Evolutionary conservation across 2,329 filamentous ascomycete genomes (phyloP).

Genomic region (Incumbomyces delicatus): DNA sequence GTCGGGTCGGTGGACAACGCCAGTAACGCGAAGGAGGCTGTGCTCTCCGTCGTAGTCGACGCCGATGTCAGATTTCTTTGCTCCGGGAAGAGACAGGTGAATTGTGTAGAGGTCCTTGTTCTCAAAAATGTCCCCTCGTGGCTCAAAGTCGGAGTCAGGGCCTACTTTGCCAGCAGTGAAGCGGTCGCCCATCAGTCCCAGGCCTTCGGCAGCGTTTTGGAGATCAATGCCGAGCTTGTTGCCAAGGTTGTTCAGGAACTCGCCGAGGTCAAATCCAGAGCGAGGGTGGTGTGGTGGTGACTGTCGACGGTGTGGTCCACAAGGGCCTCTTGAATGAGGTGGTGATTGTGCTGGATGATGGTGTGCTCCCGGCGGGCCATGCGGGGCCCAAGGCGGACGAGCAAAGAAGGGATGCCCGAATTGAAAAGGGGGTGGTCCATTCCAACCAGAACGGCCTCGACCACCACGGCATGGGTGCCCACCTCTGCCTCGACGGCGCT

Average conservation of each 20-base stretch:
- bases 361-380: conserved; percentile 6
- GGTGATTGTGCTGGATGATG: conserved; percentile 4
- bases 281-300: conserved; percentile 14
- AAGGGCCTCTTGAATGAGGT: conserved; percentile 8
- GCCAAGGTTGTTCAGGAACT: conserved; percentile 24
- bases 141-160: conserved; percentile 29
- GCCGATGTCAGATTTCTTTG: conserved; percentile 66
- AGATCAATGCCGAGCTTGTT: conserved; percentile 25
- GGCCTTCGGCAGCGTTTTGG: conserved; percentile 17
- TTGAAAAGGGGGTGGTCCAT: conserved; percentile 12
- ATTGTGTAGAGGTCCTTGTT: conserved; percentile 56
- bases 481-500: conserved; percentile 8
- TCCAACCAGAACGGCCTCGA: conserved; percentile 8
- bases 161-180: conserved; percentile 9
- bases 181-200: conserved; percentile 16
- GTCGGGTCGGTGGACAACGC: conserved; percentile 62
- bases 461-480: conserved; percentile 3
- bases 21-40: conserved; percentile 55
- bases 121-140: conserved; percentile 57
- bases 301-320: conserved; percentile 15
- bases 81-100: conserved; percentile 65
- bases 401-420: conserved; percentile 10
- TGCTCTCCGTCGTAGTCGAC: conserved; percentile 67
- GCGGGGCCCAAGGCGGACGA: conserved; percentile 3
- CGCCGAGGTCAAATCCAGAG: conserved; percentile 16